Conservation (phyloP, 768 basidiomycete species). For the Russula lepida region DNA sequence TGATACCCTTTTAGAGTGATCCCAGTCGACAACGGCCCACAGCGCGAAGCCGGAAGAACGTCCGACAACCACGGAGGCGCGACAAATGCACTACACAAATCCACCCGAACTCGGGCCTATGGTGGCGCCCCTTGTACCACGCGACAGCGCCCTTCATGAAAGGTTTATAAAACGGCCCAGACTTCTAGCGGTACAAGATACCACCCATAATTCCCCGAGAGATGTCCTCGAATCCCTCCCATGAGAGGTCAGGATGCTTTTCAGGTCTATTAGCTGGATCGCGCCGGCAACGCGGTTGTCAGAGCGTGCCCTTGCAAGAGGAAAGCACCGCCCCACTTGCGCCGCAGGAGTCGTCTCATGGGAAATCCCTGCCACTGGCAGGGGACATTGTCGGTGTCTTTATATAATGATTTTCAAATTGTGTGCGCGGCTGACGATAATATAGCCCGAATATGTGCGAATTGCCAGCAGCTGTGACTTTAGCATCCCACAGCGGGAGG, state of each 20-base stretch:
- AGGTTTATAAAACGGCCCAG: constrained; percentile 7
- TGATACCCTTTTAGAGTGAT: constrained; percentile 8
- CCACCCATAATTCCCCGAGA: neutral
- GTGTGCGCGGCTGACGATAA: neutral
- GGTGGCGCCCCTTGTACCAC: constrained; percentile 10
- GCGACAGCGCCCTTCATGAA: neutral
- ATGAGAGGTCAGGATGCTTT: constrained; percentile 16
- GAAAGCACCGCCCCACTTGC: constrained; percentile 4
- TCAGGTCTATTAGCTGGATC: constrained; percentile 17
- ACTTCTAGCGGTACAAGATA: neutral
- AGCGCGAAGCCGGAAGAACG: constrained; percentile 12
- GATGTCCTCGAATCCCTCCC: constrained; percentile 5
- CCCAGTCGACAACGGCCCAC: neutral
- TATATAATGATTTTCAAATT: neutral
- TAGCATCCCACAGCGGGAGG: neutral
- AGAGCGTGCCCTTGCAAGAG: neutral
- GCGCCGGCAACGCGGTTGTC: constrained; percentile 10
- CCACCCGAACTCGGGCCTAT: constrained; percentile 3
- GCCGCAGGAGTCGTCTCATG: constrained; percentile 3
- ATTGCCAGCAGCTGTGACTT: constrained; percentile 21
- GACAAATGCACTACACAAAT: constrained; percentile 6
- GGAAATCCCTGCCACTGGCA: constrained; percentile 2
- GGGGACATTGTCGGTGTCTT: constrained; percentile 5
- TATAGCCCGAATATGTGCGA: constrained; percentile 17
- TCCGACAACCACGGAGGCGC: constrained; percentile 21